A percentile compares a stretch with the other conserved stretches of the same genome.
phyloP scores from a whole-genome alignment of 345 rosid species.

The Jatropha curcas region DNA sequence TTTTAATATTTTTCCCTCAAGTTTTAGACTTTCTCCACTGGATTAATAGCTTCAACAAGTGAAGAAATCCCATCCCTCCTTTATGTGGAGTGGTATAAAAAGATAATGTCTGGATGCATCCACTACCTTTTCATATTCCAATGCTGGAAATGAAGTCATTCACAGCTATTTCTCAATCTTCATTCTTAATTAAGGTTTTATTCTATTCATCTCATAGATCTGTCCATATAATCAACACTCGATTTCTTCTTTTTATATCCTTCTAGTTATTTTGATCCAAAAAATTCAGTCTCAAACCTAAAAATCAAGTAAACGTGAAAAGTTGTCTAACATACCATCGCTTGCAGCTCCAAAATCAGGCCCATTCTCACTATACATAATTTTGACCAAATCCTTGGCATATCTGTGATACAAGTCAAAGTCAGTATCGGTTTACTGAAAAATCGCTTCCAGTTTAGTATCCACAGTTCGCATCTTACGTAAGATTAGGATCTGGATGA shows the following conservation, averaged over 20 bases:
- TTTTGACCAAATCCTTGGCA: constrained; percentile 85
- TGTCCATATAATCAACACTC: not conserved
- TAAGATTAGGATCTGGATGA: constrained; percentile 97
- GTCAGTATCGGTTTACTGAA: constrained; percentile 6
- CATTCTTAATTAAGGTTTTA: not conserved
- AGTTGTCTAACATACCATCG: constrained; percentile 59
- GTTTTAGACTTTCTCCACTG: not conserved
- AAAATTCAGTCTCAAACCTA: not conserved
- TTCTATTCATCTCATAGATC: not conserved
- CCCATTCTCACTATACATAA: constrained; percentile 73
- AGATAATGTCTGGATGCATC: not conserved
- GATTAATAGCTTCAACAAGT: not conserved
- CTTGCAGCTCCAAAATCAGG: constrained; percentile 98
- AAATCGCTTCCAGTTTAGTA: constrained; percentile 12
- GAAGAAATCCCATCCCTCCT: not conserved
- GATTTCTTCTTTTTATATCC: not conserved
- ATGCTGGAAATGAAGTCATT: not conserved
- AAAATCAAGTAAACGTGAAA: not conserved
- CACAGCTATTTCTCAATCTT: not conserved
- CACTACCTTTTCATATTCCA: not conserved
- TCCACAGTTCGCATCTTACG: constrained; percentile 44
- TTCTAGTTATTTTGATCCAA: not conserved
- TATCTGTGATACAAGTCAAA: constrained; percentile 51
- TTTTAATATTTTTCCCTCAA: not conserved
- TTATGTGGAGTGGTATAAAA: not conserved